Conservation (phyloP, 2,329 filamentous ascomycete species). For the Sporothrix inflata region DNA sequence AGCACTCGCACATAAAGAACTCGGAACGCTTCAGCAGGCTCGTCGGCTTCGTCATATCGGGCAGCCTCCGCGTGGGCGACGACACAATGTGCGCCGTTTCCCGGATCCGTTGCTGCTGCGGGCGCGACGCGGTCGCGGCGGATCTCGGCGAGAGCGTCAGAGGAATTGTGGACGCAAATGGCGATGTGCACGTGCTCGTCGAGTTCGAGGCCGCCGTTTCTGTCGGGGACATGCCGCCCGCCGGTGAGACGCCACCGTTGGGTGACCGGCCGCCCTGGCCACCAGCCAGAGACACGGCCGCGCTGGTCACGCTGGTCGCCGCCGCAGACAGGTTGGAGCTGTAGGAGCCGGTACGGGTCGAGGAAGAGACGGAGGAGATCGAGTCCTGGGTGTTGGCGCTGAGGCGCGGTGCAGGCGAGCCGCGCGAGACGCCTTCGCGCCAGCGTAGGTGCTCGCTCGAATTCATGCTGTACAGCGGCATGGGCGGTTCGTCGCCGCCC, state of each 20-base stretch:
- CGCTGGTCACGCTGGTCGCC: slow-evolving; percentile 49
- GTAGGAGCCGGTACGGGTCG: slow-evolving; percentile 53
- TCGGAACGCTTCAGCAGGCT: slow-evolving; percentile 50
- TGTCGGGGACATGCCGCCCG: slow-evolving; percentile 54
- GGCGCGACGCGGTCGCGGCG: slow-evolving; percentile 48
- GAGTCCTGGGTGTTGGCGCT: slow-evolving; percentile 51
- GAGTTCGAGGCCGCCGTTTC: slow-evolving; percentile 40
- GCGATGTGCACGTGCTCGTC: slow-evolving; percentile 47
- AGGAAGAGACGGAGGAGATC: slow-evolving; percentile 50
- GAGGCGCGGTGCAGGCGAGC: slow-evolving; percentile 57
- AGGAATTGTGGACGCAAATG: slow-evolving; percentile 54
- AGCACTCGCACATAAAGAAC: slow-evolving; percentile 82
- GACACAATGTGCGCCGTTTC: slow-evolving; percentile 46
- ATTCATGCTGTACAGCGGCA: slow-evolving; percentile 40
- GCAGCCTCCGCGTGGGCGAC: slow-evolving; percentile 54
- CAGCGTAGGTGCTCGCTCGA: slow-evolving; percentile 53
- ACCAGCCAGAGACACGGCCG: slow-evolving; percentile 43
- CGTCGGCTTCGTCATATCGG: slow-evolving; percentile 47
- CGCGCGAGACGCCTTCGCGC: slow-evolving; percentile 53
- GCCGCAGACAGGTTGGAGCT: slow-evolving; percentile 51
- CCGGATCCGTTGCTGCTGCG: slow-evolving; percentile 53
- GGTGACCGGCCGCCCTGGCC: slow-evolving; percentile 50
- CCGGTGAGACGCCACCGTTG: slow-evolving; percentile 48
- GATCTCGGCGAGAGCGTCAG: slow-evolving; percentile 55
- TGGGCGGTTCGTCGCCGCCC: slow-evolving; percentile 50